These are phyloP conservation scores for Alternaria angustiovoidea DNA, from an alignment of 2,329 filamentous ascomycete genomes.

Conservation along the genomic window DNA sequence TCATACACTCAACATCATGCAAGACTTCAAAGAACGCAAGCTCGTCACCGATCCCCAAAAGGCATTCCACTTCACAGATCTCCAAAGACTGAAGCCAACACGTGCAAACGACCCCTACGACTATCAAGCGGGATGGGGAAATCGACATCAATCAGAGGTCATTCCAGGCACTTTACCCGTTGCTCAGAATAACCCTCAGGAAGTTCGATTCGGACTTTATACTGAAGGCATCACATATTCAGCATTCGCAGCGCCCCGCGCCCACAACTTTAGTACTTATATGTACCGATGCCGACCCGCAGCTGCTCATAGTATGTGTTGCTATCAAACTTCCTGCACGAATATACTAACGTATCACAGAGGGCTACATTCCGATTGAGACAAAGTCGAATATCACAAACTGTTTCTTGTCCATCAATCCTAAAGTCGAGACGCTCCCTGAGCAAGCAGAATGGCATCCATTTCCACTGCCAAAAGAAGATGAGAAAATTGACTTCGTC, in stretches of 20 bases:
- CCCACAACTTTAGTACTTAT: constrained; percentile 55
- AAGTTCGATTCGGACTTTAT: constrained; percentile 55
- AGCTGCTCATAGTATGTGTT: constrained; percentile 51
- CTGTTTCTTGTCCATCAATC: constrained; percentile 59
- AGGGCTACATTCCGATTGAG: constrained; percentile 37
- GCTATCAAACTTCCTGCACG: background rate
- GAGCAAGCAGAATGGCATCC: constrained; percentile 61
- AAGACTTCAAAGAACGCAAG: constrained; percentile 46
- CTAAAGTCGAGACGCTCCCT: constrained; percentile 57
- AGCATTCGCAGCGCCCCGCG: constrained; percentile 55
- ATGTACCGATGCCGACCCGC: constrained; percentile 56
- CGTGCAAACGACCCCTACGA: constrained; percentile 51
- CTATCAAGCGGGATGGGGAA: constrained; percentile 51
- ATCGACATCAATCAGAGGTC: constrained; percentile 52
- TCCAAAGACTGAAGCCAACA: constrained; percentile 49
- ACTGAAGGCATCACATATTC: constrained; percentile 57
- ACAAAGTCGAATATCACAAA: constrained; percentile 49
- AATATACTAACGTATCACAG: constrained; percentile 21
- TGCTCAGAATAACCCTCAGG: constrained; percentile 55
- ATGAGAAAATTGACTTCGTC: constrained; percentile 56
- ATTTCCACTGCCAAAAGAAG: constrained; percentile 49
- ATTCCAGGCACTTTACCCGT: constrained; percentile 55
- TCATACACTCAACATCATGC: constrained; percentile 29
- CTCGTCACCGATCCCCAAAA: constrained; percentile 49
- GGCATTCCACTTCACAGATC: constrained; percentile 51